phyloP scores from a whole-genome alignment of 2,329 filamentous ascomycete genomes.

The Lecanosticta acicola region DNA sequence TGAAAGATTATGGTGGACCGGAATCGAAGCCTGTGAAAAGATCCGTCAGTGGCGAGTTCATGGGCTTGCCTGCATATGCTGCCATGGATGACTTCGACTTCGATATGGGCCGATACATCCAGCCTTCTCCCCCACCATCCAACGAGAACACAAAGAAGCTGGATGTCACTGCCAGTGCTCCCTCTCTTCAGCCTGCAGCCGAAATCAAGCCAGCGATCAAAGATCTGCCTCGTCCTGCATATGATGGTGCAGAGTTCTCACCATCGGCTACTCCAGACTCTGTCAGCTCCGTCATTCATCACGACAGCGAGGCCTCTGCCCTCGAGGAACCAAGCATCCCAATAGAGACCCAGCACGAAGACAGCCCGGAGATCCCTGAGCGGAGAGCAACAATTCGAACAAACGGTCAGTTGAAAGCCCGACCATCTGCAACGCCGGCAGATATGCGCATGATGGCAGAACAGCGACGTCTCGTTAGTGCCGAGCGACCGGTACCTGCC shows the following conservation, averaged over 20 bases:
- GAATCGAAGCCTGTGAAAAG: constrained; percentile 12
- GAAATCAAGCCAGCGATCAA: constrained; percentile 19
- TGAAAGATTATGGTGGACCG: constrained; percentile 32
- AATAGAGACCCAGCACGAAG: constrained; percentile 10
- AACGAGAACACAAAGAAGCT: constrained; percentile 20
- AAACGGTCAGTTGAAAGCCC: constrained; percentile 76
- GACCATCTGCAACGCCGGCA: constrained; percentile 79
- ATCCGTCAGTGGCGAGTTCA: constrained; percentile 21
- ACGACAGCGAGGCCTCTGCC: constrained; percentile 42
- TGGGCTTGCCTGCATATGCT: constrained; percentile 34
- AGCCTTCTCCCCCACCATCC: constrained; percentile 36
- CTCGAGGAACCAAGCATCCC: constrained; percentile 15
- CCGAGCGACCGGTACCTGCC: constrained; percentile 46
- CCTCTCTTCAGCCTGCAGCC: constrained; percentile 21
- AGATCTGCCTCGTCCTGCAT: constrained; percentile 19
- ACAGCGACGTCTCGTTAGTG: constrained; percentile 76
- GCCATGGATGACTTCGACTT: constrained; percentile 49
- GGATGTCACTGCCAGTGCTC: constrained; percentile 18
- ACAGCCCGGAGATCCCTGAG: constrained; percentile 58
- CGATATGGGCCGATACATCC: constrained; percentile 52
- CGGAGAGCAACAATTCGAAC: constrained; percentile 83
- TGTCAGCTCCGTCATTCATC: constrained; percentile 69
- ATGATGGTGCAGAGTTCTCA: constrained; percentile 23
- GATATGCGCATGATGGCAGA: constrained; percentile 82
- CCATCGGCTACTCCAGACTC: constrained; percentile 62